Percentiles rank a stretch among this genome's conserved stretches.
These are phyloP conservation scores for Fraxinus velutina DNA, from an alignment of 305 asterid genomes.

Conservation along the genomic window DNA sequence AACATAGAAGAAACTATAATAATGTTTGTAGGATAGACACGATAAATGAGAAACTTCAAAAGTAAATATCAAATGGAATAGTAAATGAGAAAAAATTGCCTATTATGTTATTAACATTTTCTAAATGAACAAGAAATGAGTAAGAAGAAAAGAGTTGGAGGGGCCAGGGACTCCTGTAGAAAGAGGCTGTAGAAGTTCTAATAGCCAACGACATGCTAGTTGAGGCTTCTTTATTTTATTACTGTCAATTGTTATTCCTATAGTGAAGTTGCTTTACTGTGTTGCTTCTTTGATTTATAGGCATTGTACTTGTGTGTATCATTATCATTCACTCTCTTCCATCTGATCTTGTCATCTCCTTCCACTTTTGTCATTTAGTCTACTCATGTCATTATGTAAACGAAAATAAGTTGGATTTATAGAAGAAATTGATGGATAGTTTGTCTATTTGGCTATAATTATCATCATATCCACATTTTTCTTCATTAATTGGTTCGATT, in stretches of 20 bases:
- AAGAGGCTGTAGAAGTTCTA: background rate
- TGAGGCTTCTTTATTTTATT: constrained; percentile 6
- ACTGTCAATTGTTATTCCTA: background rate
- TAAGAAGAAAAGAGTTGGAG: constrained; percentile 1
- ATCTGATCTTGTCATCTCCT: background rate
- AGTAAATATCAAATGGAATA: constrained; percentile 11
- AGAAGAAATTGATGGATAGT: background rate
- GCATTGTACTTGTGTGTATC: constrained; percentile 1
- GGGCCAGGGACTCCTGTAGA: background rate
- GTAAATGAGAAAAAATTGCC: background rate
- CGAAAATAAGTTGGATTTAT: background rate
- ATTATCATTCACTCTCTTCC: constrained; percentile 9
- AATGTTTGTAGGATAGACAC: background rate
- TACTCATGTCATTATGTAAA: background rate
- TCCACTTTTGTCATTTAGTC: constrained; percentile 3
- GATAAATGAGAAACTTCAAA: constrained; percentile 1
- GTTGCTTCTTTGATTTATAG: constrained; percentile 5
- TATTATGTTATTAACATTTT: background rate
- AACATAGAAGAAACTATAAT: background rate
- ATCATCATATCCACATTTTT: constrained; percentile 2
- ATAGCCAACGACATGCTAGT: background rate
- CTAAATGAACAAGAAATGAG: constrained; percentile 2
- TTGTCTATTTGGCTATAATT: background rate
- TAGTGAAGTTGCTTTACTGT: background rate
- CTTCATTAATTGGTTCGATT: constrained; percentile 5